Percentiles rank a stretch among this genome's conserved stretches.
Conservation (phyloP, 164 flowering plant genomes). For the Magnolia officinalis region DNA sequence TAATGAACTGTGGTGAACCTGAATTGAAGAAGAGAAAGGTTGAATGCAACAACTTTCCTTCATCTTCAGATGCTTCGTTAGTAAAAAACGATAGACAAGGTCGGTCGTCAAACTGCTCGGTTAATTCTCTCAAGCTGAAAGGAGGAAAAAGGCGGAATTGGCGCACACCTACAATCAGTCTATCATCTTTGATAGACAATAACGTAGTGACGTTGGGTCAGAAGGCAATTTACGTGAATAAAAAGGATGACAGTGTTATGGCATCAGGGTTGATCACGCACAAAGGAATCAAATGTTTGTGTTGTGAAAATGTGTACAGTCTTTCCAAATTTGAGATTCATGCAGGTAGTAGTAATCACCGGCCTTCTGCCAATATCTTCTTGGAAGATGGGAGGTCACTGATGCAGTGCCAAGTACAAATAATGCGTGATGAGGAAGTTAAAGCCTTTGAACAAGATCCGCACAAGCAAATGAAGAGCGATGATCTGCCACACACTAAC, state of each 20-base stretch:
- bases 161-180: slow-evolving; percentile 37
- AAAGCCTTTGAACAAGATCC: background rate
- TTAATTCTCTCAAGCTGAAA: too few species aligned
- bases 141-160: background rate
- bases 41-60: too few species aligned
- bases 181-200: slow-evolving; percentile 82
- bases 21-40: too few species aligned
- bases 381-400: slow-evolving; percentile 81
- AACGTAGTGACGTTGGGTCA: slow-evolving; percentile 49
- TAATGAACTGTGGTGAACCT: too few species aligned
- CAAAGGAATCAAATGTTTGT: slow-evolving; percentile 74
- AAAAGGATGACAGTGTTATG: slow-evolving; percentile 18
- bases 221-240: slow-evolving; percentile 29
- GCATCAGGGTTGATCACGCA: slow-evolving; percentile 57
- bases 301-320: slow-evolving; percentile 54
- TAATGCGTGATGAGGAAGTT: slow-evolving; percentile 14
- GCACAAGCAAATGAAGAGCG: too few species aligned
- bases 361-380: slow-evolving; percentile 60
- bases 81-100: too few species aligned
- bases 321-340: slow-evolving; percentile 55
- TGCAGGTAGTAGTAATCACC: slow-evolving; percentile 44
- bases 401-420: slow-evolving; percentile 55
- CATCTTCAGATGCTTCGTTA: too few species aligned
- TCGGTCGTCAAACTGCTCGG: too few species aligned
- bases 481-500: too few species aligned